These are phyloP conservation scores for Drechslera avenae DNA, from an alignment of 2,329 filamentous ascomycete genomes.

Conservation along the genomic window DNA sequence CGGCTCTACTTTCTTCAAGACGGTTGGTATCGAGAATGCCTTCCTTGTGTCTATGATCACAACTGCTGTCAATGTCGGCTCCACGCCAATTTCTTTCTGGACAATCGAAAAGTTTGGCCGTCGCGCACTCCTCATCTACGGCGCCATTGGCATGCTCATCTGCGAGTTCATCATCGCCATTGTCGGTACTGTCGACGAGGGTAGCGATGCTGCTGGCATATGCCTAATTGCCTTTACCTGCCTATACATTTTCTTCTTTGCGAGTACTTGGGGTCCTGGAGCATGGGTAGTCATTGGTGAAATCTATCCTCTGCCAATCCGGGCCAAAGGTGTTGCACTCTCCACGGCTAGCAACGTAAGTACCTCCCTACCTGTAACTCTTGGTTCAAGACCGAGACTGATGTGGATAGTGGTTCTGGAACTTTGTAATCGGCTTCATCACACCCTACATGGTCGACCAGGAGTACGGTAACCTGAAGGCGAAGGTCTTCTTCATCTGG, in stretches of 20 bases:
- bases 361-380: too few species aligned
- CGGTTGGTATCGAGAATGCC: constrained; percentile 73
- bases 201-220: constrained; percentile 57
- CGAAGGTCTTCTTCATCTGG: constrained; percentile 62
- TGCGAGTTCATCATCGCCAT: constrained; percentile 89
- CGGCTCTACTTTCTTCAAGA: constrained; percentile 82
- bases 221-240: constrained; percentile 81
- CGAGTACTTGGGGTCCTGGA: constrained; percentile 82
- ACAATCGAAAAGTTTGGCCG: constrained; percentile 82
- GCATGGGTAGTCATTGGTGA: constrained; percentile 79
- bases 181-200: constrained; percentile 51
- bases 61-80: constrained; percentile 84
- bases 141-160: constrained; percentile 80
- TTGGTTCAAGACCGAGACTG: background rate
- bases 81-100: constrained; percentile 86
- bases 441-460: constrained; percentile 74
- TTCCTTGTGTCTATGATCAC: constrained; percentile 87
- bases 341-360: constrained; percentile 77
- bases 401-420: constrained; percentile 68
- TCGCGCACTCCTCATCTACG: constrained; percentile 77
- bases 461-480: constrained; percentile 68
- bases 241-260: constrained; percentile 94
- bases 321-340: constrained; percentile 82
- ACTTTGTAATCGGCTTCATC: constrained; percentile 60
- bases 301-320: constrained; percentile 87